These are phyloP conservation scores for Annulohypoxylon truncatum DNA, from an alignment of 2,329 filamentous ascomycete genomes.

Conservation along the genomic window DNA sequence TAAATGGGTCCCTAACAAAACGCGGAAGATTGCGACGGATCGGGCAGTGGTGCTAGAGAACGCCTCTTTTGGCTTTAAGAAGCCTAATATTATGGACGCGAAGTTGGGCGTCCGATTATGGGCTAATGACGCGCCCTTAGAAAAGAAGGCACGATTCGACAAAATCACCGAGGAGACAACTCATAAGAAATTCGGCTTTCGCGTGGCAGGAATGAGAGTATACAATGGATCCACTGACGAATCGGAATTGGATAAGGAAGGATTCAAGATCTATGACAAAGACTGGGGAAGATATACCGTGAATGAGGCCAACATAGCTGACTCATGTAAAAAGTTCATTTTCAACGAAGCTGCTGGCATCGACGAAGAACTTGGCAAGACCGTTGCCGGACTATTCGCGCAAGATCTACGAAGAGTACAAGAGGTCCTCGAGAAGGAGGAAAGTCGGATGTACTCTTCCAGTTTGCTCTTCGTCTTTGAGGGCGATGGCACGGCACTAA, in stretches of 20 bases:
- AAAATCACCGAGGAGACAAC: slow-evolving; percentile 69
- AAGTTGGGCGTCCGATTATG: slow-evolving; percentile 90
- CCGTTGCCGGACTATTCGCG: slow-evolving; percentile 65
- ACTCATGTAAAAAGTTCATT: slow-evolving; percentile 67
- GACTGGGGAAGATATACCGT: slow-evolving; percentile 68
- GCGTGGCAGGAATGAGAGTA: slow-evolving; percentile 73
- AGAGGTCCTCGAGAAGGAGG: slow-evolving; percentile 64
- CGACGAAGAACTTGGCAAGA: slow-evolving; percentile 66
- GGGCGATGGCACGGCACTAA: slow-evolving; percentile 68
- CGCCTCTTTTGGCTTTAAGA: slow-evolving; percentile 80
- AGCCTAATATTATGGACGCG: slow-evolving; percentile 91
- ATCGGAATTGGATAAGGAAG: slow-evolving; percentile 63
- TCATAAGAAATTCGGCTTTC: slow-evolving; percentile 69
- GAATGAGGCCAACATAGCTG: slow-evolving; percentile 64
- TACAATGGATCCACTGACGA: slow-evolving; percentile 67
- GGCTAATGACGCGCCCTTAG: slow-evolving; percentile 75
- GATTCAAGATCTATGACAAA: slow-evolving; percentile 71
- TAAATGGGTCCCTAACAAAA: slow-evolving; percentile 62
- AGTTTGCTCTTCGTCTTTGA: slow-evolving; percentile 74
- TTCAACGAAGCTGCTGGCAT: slow-evolving; percentile 70
- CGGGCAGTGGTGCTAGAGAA: slow-evolving; percentile 88
- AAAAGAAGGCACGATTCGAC: slow-evolving; percentile 71
- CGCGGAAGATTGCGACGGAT: slow-evolving; percentile 77
- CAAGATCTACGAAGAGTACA: slow-evolving; percentile 65
- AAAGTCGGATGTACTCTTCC: slow-evolving; percentile 73